Evolutionary conservation across 1,284 basidiomycete species (phyloP), one percentile per base, ranked within the genome.

Genomic region (Pterula multifida): DNA sequence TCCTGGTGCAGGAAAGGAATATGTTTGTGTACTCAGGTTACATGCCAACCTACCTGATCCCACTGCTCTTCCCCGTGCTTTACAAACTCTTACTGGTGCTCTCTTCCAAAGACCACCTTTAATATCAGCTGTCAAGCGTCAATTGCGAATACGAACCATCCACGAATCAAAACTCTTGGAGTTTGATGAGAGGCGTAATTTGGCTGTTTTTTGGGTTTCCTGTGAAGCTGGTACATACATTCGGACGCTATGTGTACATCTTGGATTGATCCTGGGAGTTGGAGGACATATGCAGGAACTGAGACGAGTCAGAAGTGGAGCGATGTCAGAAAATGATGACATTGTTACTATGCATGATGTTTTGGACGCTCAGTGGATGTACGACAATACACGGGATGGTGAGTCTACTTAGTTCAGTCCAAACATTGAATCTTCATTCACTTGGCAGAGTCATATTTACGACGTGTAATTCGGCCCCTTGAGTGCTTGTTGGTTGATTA

Each of bases 331-430:
- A 70, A 92, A 91, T 66, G 96, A 98, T 67, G 91, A 93, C 61
- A 95, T 98, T 61, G 96, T 98, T 53, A 96, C 96, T 26, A 99
- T 99, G 96, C 96, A 99, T 70, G 96, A 99, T 65, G 94, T 99
- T 26, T 71, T 99, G 68, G 96, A 99, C 66, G 96, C 96, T 9
- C 96, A 98, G 63, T 99, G 95, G 94, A 69, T 89, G 61, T 98
- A 96, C 67, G 96, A 99, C 68, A 98, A 96, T 67, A 97, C 90
- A n/a, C 79, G 95, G 48, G 96, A 99, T 68, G 94, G 91, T 87
- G 57, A 56, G 80, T 63, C 36, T 32, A 23, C 23, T 32, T 21
- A 32, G 15, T 2, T 49, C 58, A 25, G 65, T 47, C 26, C 47
- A 21, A 22, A 47, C 45, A 36, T n/a, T 45, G 48, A 51, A 36